Percentiles rank a stretch among this genome's conserved stretches.
Evolutionary conservation across 768 basidiomycete species (phyloP).

Genomic region (Arthromyces matolae): DNA sequence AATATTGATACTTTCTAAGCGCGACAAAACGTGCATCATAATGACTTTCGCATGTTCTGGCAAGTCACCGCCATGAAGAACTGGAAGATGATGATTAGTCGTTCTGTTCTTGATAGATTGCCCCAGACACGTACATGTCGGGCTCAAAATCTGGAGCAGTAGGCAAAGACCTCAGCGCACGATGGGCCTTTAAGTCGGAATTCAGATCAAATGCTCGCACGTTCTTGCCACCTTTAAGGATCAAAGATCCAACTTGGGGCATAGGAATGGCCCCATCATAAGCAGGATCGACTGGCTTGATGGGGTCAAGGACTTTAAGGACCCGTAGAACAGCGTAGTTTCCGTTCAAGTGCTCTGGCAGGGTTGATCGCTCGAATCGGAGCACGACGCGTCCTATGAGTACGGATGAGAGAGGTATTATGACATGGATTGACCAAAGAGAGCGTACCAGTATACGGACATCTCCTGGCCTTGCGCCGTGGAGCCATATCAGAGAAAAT

Average conservation of each 20-base stretch:
- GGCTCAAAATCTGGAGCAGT: background rate
- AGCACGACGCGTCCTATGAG: constrained; percentile 9
- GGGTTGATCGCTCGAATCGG: constrained; percentile 13
- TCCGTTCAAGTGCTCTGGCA: constrained; percentile 25
- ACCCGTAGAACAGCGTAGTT: constrained; percentile 29
- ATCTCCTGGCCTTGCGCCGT: too few species aligned
- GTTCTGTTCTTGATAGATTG: too few species aligned
- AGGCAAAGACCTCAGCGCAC: background rate
- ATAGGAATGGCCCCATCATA: constrained; percentile 3
- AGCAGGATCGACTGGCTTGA: constrained; percentile 6
- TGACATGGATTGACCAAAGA: background rate
- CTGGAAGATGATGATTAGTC: too few species aligned
- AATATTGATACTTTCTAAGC: too few species aligned
- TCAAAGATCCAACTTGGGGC: background rate
- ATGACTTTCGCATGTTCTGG: too few species aligned
- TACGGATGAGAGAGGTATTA: background rate
- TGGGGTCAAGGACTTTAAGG: constrained; percentile 11
- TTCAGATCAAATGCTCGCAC: background rate
- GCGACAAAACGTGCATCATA: too few species aligned
- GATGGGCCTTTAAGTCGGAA: background rate
- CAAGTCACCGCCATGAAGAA: too few species aligned
- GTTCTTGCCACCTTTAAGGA: background rate
- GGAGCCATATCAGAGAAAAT: background rate
- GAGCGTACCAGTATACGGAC: background rate
- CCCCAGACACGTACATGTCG: background rate